Evolutionary conservation across 2,329 filamentous ascomycete species (phyloP).

Genomic region (Pseudogymnoascus sp.): DNA sequence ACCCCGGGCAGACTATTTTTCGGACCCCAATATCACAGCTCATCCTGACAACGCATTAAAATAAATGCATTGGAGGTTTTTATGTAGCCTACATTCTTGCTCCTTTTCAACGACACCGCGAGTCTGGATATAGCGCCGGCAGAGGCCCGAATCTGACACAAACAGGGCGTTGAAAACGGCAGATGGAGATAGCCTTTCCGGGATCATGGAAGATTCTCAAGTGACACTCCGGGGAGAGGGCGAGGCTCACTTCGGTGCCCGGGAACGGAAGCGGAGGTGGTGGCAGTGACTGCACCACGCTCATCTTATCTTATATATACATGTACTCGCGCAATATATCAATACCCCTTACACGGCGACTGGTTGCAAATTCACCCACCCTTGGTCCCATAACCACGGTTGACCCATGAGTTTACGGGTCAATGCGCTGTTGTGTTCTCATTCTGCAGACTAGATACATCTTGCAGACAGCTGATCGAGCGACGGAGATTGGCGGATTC

Average conservation of each 20-base stretch:
- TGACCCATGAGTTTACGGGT: background rate
- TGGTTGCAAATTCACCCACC: background rate
- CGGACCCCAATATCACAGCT: background rate
- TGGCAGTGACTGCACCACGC: background rate
- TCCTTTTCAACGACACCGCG: background rate
- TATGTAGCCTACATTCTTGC: background rate
- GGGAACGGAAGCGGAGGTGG: background rate
- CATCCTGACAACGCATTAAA: background rate
- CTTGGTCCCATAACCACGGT: conserved; percentile 3
- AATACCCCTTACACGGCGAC: background rate
- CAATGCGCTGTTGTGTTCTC: background rate
- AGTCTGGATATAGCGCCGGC: background rate
- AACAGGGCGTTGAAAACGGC: background rate
- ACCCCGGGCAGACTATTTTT: background rate
- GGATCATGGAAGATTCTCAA: background rate
- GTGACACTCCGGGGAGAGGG: background rate
- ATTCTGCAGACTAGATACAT: background rate
- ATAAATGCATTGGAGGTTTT: background rate
- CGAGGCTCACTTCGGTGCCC: background rate
- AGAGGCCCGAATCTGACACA: background rate
- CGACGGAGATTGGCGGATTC: background rate
- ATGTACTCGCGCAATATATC: background rate
- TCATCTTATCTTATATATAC: background rate
- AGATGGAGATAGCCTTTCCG: background rate
- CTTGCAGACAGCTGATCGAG: background rate